These are phyloP conservation scores for Eudorina sp. DNA, from an alignment of 139 green algal species.

Conservation along the genomic window DNA sequence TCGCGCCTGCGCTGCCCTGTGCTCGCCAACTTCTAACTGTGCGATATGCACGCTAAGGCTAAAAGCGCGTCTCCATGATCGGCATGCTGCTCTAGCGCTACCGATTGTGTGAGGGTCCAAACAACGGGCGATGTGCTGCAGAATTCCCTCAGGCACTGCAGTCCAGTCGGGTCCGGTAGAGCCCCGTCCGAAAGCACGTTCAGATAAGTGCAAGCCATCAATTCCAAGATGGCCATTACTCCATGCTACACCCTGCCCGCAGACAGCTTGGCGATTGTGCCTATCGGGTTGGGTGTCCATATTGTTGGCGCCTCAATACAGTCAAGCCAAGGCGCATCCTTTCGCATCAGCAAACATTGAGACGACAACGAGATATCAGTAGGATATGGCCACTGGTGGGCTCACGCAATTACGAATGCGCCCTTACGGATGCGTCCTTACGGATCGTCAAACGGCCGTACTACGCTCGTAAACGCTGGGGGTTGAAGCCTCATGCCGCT, in stretches of 20 bases:
- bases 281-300: not conserved
- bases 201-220: conserved; percentile 5
- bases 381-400: no score
- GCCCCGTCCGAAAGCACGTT: not conserved
- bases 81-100: not conserved
- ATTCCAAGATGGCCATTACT: not conserved
- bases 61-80: conserved; percentile 1
- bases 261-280: not conserved
- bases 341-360: no score
- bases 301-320: no score
- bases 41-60: not conserved
- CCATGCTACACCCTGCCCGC: not conserved
- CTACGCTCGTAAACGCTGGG: no score
- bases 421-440: no score
- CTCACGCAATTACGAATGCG: no score
- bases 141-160: not conserved
- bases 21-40: conserved; percentile 10
- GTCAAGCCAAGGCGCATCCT: no score
- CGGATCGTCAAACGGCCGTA: no score
- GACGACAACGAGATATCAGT: no score
- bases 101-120: not conserved
- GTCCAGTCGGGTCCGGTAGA: conserved; percentile 7
- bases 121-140: not conserved
- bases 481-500: no score
- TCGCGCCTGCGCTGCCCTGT: not conserved